Conservation (phyloP, 805 yeast species). For the Candida fluviatilis region DNA sequence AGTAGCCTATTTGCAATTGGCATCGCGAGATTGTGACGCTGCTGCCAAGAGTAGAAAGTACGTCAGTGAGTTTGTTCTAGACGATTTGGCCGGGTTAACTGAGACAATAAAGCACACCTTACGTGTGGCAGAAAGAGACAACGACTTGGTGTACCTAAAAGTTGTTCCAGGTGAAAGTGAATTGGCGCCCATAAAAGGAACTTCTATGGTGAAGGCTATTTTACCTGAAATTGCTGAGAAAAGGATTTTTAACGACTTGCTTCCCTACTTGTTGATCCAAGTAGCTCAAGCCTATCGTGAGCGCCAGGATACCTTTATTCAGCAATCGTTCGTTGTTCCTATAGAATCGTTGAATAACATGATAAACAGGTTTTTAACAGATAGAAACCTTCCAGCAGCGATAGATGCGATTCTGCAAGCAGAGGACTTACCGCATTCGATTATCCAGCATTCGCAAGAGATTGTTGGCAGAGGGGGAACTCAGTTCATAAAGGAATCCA, state of each 20-base stretch:
- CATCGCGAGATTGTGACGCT: slow-evolving; percentile 32
- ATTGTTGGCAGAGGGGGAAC: slow-evolving; percentile 53
- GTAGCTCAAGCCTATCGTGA: slow-evolving; percentile 66
- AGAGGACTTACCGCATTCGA: slow-evolving; percentile 52
- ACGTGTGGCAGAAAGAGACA: slow-evolving; percentile 65
- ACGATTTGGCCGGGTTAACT: slow-evolving; percentile 50
- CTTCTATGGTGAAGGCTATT: slow-evolving; percentile 52
- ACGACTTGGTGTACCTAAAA: slow-evolving; percentile 73
- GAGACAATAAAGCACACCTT: slow-evolving; percentile 42
- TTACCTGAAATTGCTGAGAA: slow-evolving; percentile 10
- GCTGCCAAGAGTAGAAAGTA: slow-evolving; percentile 39
- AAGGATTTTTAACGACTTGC: slow-evolving; percentile 49
- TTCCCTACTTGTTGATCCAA: slow-evolving; percentile 67
- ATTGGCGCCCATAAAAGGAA: slow-evolving; percentile 42
- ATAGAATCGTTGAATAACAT: slow-evolving; percentile 43
- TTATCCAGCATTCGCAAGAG: slow-evolving; percentile 53
- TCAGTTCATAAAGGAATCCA: slow-evolving; percentile 33
- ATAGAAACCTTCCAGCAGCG: slow-evolving; percentile 54
- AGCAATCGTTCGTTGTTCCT: slow-evolving; percentile 43
- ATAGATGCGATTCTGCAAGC: slow-evolving; percentile 59
- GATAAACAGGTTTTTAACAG: slow-evolving; percentile 41
- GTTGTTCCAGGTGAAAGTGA: slow-evolving; percentile 47
- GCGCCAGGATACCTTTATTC: slow-evolving; percentile 53
- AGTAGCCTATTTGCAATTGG: slow-evolving; percentile 51
- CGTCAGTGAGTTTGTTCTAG: slow-evolving; percentile 40